phyloP scores from a whole-genome alignment of 768 basidiomycete genomes.

The Pholiota microspora region DNA sequence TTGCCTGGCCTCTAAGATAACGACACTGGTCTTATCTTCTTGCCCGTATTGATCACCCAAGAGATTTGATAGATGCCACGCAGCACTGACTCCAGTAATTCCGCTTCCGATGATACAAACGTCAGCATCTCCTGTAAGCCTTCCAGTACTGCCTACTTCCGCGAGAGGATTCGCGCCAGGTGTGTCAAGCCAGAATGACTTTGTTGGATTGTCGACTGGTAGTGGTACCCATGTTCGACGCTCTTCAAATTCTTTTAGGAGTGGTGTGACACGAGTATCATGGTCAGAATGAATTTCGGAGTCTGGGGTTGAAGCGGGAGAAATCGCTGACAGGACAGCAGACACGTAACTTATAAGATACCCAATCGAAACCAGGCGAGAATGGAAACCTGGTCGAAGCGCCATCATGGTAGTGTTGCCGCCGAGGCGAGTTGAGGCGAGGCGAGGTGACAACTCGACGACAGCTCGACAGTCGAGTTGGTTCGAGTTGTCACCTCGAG shows the following conservation, averaged over 20 bases:
- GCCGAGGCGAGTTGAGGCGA: too few species aligned
- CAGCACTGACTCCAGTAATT: slow-evolving; percentile 72
- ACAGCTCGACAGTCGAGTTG: too few species aligned
- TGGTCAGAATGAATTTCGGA: too few species aligned
- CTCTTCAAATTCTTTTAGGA: not conserved
- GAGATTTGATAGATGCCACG: slow-evolving; percentile 57
- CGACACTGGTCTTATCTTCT: slow-evolving; percentile 37
- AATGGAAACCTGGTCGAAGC: too few species aligned
- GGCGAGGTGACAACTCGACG: too few species aligned
- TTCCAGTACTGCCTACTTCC: slow-evolving; percentile 59
- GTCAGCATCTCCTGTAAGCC: slow-evolving; percentile 60
- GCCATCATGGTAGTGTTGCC: too few species aligned
- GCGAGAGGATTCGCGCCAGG: slow-evolving; percentile 67
- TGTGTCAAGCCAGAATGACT: slow-evolving; percentile 70
- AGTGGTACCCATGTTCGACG: slow-evolving; percentile 10
- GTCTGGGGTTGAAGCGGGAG: too few species aligned
- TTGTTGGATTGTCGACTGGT: slow-evolving; percentile 64
- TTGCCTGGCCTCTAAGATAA: slow-evolving; percentile 81
- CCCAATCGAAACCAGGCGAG: too few species aligned
- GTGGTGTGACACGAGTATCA: not conserved
- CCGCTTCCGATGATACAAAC: slow-evolving; percentile 80
- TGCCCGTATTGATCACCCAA: not conserved
- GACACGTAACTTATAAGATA: too few species aligned
- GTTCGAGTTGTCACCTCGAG: too few species aligned
- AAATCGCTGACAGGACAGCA: too few species aligned